These are phyloP conservation scores for Hypericum androsaemum DNA, from an alignment of 345 rosid genomes.

Conservation along the genomic window DNA sequence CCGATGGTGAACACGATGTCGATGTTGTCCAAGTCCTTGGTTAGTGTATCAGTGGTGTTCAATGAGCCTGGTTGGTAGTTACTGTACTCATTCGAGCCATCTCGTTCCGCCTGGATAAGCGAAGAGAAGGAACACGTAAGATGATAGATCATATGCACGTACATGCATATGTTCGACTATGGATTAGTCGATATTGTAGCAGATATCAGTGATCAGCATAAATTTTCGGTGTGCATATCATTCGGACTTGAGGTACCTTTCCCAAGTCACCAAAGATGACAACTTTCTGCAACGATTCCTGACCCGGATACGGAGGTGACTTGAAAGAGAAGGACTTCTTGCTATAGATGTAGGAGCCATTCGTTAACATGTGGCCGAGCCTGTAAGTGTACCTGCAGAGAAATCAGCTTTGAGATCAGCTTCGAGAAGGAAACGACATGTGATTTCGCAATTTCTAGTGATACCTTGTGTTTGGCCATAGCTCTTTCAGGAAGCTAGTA, in stretches of 20 bases:
- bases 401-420: background rate
- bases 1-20: conserved; percentile 34
- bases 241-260: conserved; percentile 42
- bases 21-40: conserved; percentile 20
- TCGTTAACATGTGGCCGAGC: conserved; percentile 35
- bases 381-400: conserved; percentile 46
- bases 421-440: background rate
- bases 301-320: conserved; percentile 86
- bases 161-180: too few species aligned
- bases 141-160: too few species aligned
- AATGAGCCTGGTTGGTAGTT: conserved; percentile 37
- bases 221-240: too few species aligned
- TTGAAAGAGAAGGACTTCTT: conserved; percentile 45
- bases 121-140: too few species aligned
- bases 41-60: conserved; percentile 31
- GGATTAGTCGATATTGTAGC: too few species aligned
- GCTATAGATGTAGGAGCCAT: too few species aligned
- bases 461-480: conserved; percentile 67
- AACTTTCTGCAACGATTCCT: conserved; percentile 72
- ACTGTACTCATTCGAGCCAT: conserved; percentile 34
- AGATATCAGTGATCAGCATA: too few species aligned
- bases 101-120: conserved; percentile 33
- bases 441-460: conserved; percentile 3
- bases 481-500: conserved; percentile 58
- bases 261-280: conserved; percentile 89